These are phyloP conservation scores for Apodospora peruviana DNA, from an alignment of 495 filamentous ascomycete genomes.

Conservation along the genomic window DNA sequence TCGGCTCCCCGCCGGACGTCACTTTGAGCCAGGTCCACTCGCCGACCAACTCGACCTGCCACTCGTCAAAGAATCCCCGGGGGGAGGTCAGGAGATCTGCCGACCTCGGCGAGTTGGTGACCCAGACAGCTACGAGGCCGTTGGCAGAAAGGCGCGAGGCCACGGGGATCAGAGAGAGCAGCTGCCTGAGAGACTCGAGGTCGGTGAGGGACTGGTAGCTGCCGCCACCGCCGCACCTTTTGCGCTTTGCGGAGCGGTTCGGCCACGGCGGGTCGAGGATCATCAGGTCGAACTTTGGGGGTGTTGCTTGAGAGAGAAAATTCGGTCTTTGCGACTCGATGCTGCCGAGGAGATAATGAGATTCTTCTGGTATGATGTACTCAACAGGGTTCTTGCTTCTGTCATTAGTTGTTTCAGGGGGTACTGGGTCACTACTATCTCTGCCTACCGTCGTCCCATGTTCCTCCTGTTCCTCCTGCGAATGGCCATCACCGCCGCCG, in stretches of 20 bases:
- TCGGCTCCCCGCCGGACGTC: constrained; percentile 62
- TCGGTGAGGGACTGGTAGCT: constrained; percentile 52
- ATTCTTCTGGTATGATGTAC: constrained; percentile 24
- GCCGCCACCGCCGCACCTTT: constrained; percentile 18
- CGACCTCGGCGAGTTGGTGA: constrained; percentile 70
- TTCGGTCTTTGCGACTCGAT: constrained; percentile 25
- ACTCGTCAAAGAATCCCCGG: constrained; percentile 48
- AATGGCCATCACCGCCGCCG: no score
- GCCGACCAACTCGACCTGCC: constrained; percentile 61
- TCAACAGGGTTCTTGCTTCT: neutral
- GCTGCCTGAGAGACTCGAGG: constrained; percentile 26
- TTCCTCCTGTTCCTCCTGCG: no score
- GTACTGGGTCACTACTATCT: no score
- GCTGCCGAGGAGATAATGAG: constrained; percentile 34
- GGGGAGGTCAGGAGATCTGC: constrained; percentile 50
- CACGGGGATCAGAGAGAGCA: constrained; percentile 51
- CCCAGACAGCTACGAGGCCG: constrained; percentile 73
- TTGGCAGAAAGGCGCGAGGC: constrained; percentile 47
- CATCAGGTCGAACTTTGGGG: constrained; percentile 62
- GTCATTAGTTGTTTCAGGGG: no score
- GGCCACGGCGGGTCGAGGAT: constrained; percentile 93
- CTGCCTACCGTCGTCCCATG: no score
- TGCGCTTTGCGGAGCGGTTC: constrained; percentile 69
- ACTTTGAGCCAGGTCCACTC: constrained; percentile 94
- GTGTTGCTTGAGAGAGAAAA: constrained; percentile 31